A percentile compares a stretch with the other conserved stretches of the same genome.
These are phyloP conservation scores for Dittrichia graveolens DNA, from an alignment of 129 eudicot species.

Conservation along the genomic window DNA sequence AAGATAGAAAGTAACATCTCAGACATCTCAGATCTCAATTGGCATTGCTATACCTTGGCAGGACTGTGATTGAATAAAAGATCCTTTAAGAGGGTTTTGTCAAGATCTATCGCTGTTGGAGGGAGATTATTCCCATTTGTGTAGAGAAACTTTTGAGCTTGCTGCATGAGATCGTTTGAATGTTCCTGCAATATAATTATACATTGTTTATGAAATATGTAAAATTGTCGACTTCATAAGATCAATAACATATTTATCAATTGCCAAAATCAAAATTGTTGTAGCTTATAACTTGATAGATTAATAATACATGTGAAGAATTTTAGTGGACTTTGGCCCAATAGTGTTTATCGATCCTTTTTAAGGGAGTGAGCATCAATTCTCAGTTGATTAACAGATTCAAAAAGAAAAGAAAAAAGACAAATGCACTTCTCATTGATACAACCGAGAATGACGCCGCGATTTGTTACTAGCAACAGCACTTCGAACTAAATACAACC, in stretches of 20 bases:
- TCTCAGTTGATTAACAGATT: no score
- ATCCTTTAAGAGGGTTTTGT: conserved; percentile 73
- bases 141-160: conserved; percentile 79
- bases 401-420: no score
- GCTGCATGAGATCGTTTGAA: conserved; percentile 76
- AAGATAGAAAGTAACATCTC: no score
- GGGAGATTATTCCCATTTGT: conserved; percentile 75
- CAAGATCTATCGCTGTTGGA: conserved; percentile 94
- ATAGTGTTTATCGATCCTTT: neutral
- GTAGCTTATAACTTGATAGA: neutral
- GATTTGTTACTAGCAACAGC: neutral
- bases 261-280: neutral
- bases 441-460: no score
- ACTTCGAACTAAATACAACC: no score
- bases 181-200: conserved; percentile 53
- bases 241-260: neutral
- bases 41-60: conserved; percentile 58
- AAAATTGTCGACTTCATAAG: neutral
- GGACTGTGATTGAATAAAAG: conserved; percentile 94
- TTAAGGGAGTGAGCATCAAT: neutral
- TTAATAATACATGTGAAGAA: neutral
- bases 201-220: conserved; percentile 6
- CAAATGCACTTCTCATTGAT: no score
- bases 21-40: neutral
- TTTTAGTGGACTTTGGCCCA: neutral